Evolutionary conservation across 2,329 filamentous ascomycete genomes (phyloP), one percentile per base, ranked within the genome.

Genomic region (Arthrobotrys pseudoclavata): DNA sequence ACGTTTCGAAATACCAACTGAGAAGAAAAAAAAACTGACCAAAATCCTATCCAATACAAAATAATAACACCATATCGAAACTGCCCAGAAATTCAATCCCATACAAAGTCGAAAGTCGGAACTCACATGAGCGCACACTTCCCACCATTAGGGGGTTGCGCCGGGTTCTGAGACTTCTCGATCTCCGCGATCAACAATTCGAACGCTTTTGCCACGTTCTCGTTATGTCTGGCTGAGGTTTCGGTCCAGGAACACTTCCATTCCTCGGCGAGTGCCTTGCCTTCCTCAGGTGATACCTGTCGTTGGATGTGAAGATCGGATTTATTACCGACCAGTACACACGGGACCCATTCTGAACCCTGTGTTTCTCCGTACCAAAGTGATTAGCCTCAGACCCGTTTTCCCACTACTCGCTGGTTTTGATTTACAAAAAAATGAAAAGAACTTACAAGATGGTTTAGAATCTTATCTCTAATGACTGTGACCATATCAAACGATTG

Each of bases 401-500:
- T 48, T 20, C 20, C 4, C n/a, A 5, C 34, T 18, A 18, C 26
- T 24, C 15, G 29, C 26, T 18, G n/a, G 34, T 60, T 40, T 22
- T 9, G 13, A 3, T 34, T 34, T 10, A 40, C 3, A 63, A 22
- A 34, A 40, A 75, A 4, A 66, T 57, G 40, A 47, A 57, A 26
- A 24, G 15, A 42, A 15, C 90, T 83, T 86, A 97, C 95, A 80
- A 98, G 86, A 83, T 98, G 95, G 84, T 97, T 97, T 74, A 99
- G 86, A 79, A 99, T 97, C 88, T 98, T 99, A 84, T 98, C 95
- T 26, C 94, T 88, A 80, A 99, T 97, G 76, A 97, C 93, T 82
- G 92, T 90, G 62, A 97, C 91, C 95, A 98, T 99, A 84, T 99
- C 96, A 83, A 97, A 98, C 9, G 94, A 97, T 81, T 96, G 92